phyloP scores from a whole-genome alignment of 768 basidiomycete species.

The Mycena maculata region DNA sequence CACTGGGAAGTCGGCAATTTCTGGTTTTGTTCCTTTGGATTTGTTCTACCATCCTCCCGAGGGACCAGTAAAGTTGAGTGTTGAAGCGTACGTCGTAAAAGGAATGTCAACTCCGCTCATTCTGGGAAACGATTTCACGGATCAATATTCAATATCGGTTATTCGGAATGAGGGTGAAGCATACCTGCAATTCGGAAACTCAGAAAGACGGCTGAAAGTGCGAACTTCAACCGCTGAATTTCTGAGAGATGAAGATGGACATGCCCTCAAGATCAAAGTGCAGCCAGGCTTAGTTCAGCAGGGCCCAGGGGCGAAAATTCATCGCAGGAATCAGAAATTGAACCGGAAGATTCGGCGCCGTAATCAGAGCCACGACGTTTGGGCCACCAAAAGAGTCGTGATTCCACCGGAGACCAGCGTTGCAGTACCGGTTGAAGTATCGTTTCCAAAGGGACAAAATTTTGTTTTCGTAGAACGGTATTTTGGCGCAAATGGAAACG shows the following conservation, averaged over 20 bases:
- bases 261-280: slow-evolving; percentile 10
- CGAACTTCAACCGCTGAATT: neutral
- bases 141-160: slow-evolving; percentile 46
- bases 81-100: slow-evolving; percentile 37
- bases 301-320: neutral
- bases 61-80: slow-evolving; percentile 38
- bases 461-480: slow-evolving; percentile 28
- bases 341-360: neutral
- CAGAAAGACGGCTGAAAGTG: slow-evolving; percentile 5
- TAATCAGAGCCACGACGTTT: slow-evolving; percentile 21
- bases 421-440: slow-evolving; percentile 5
- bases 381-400: slow-evolving; percentile 9
- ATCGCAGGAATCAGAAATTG: slow-evolving; percentile 3
- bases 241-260: neutral
- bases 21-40: slow-evolving; percentile 43
- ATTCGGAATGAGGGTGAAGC: slow-evolving; percentile 28
- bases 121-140: slow-evolving; percentile 47
- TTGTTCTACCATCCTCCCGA: slow-evolving; percentile 38
- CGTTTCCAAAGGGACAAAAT: neutral
- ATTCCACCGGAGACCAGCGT: slow-evolving; percentile 30
- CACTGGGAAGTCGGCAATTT: slow-evolving; percentile 42
- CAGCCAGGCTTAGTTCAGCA: neutral
- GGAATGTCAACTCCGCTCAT: slow-evolving; percentile 42
- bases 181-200: slow-evolving; percentile 5
- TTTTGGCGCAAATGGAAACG: slow-evolving; percentile 8